A percentile compares a stretch with the other conserved stretches of the same genome.
Conservation (phyloP, 1,139 yeast genomes). For the Suhomyces wounanorum region DNA sequence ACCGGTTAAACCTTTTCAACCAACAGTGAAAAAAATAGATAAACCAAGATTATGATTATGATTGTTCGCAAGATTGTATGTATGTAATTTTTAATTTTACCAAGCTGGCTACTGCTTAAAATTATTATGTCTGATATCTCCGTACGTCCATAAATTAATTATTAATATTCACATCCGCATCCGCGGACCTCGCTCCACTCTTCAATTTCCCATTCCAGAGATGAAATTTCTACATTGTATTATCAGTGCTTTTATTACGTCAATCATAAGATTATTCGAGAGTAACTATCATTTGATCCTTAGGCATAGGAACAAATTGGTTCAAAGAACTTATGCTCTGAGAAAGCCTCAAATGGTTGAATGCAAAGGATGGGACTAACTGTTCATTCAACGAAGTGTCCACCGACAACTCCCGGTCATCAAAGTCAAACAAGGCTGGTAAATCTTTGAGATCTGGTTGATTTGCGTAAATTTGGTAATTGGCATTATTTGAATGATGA, state of each 20-base stretch:
- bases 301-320: conserved; percentile 38
- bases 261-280: conserved; percentile 28
- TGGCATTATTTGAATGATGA: conserved; percentile 32
- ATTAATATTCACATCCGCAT: background rate
- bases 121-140: background rate
- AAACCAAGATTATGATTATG: conserved; percentile 33
- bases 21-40: conserved; percentile 22
- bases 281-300: conserved; percentile 38
- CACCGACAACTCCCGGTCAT: conserved; percentile 49
- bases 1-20: background rate
- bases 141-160: background rate
- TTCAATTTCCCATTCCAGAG: background rate
- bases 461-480: conserved; percentile 38
- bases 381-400: conserved; percentile 36
- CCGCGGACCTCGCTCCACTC: background rate
- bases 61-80: background rate
- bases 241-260: conserved; percentile 9
- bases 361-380: conserved; percentile 46
- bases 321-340: conserved; percentile 26
- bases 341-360: conserved; percentile 30
- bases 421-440: conserved; percentile 53
- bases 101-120: background rate
- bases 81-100: background rate
- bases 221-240: background rate
- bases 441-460: conserved; percentile 47